Evolutionary conservation across 1,139 yeast genomes (phyloP), one percentile per base, ranked within the genome.

Genomic region (Pichia sp.): DNA sequence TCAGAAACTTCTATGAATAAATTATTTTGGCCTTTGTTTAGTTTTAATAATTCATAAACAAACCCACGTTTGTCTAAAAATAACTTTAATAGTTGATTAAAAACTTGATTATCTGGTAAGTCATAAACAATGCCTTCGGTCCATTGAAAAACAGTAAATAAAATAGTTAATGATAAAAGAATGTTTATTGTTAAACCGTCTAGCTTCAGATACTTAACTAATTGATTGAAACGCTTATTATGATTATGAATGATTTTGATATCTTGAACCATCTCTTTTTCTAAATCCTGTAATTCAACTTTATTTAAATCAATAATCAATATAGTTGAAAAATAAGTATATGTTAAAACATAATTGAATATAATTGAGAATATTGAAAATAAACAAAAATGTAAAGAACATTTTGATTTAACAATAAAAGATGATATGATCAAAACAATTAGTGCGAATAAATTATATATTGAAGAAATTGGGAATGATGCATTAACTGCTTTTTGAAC

Each of bases 291-390:
- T 18, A 81, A 65, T 52, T 81, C 88, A 31, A 72, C 60, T 42
- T 87, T 68, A 34, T 78, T 72, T 35, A 80, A 63, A 61, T 86
- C 95, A 34, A 85, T 72, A 23, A 80, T 70, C 15, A 84, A 61
- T 0, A 82, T 74, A 0, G 88, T 79, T 1, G 78, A 65, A 46
- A 83, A 73, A 56, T 69, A 83, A 0, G 89, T 74, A 38, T 76
- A 54, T 50, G 80, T 87, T 35, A 85, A 61, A 4, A 70, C 43
- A 50, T 75, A 78, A 51, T 82, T 87, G 31, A 80, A 58, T 1
- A 74, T 29, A 23, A 82, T 53, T 4, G 45, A 41, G 19, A 50
- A 25, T 1, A 47, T 24, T 6, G 45, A 32, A 28, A 55, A 56
- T 2, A 50, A 29, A 38, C 74, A 68, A 33, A 67, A 64, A 34